Base-by-base conservation (phyloP, 257 asterid species). In the Solanum bulbocastanum region DNA sequence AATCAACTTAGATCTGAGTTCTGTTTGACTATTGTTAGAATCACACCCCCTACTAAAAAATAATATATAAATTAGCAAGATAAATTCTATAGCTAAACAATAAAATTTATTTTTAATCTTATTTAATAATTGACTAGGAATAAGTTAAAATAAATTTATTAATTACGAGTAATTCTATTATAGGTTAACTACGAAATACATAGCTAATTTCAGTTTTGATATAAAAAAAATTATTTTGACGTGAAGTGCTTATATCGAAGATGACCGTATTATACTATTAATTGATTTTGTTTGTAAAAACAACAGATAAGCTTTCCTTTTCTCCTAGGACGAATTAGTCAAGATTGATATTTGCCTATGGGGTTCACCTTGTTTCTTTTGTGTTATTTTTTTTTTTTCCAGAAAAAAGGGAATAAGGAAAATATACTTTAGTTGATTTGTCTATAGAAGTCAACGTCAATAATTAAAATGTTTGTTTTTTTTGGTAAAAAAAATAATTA, bases 1-100 rank as follows among this genome's bases (percentile, higher is more conserved):
- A 36, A 62, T 35, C 9, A 84, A 85, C 20, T 66, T 86, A 84
- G 90, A 92, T 89, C 91, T 84, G 88, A 85, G 68, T 89, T 89
- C 90, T 84, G 88, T 83, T 68, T 89, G 71, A 87, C 74, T 32
- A 32, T 8, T 83, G 60, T 90, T 92, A 90, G 90, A 90, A 90
- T 79, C 40, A 46, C 25, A 25, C 16, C 3, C n/a, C 39, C 15
- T 6, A 6, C 13, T 15, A 2, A 71, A 30, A 15, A 7, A 71
- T 3, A 71, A 16, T 10, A 65, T 3, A 11, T 4, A 18, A 72
- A 72, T 71, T 1, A 71, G 6, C 3, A 23, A 32, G 25, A 4
- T 1, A 72, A 72, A 4, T 72, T 72, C 3, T 18, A 18, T 72
- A 33, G 25, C 4, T 72, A 72, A 72, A 72, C 4, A 18, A 18